Base-by-base conservation (phyloP, 108 stramenopile genomes). In the Cyclotella atomus region DNA sequence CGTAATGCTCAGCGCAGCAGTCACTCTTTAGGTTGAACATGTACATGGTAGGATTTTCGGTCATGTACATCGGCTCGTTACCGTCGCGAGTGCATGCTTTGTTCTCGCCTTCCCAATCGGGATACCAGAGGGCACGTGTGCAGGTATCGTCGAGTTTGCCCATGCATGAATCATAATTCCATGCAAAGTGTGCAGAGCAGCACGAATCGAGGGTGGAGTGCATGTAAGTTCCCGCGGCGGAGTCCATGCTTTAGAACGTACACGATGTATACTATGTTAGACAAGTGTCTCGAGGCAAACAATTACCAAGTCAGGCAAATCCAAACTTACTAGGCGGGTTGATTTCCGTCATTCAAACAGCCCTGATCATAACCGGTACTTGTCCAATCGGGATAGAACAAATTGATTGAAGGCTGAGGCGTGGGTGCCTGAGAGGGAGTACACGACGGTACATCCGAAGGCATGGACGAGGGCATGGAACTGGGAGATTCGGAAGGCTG, bases 321-420 rank as follows among this genome's bases (percentile, higher is more conserved):
- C n/a, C n/a, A n/a, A n/a, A n/a, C n/a, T n/a, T n/a, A n/a, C n/a
- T 46, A 65, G 2, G 35, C 63, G 4, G 19, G 14, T 24, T 65
- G 35, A 2, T 21, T 28, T 45, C 63, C 63, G 19, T 65, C 63
- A 24, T 28, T 46, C 12, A 46, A 8, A 30, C 63, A 65, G 23
- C 63, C 43, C 14, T 44, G 25, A 20, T 45, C 28, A 16, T 24
- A 4, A 28, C 63, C 63, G 4, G 9, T 12, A 27, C 14, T 6
- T 14, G 38, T 12, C 63, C 63, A 65, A 29, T 65, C 63, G 19
- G 63, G 63, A 24, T 65, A 65, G 17, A 43, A 65, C 63, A 65
- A 56, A n/a, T 56, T 56, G 29, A 56, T 56, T 5, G 30, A 30
- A 5, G 55, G 27, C 28, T 28, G 55, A 56, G 55, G 55, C 12